Percentiles rank a stretch among this genome's conserved stretches.
Evolutionary conservation across 257 asterid species (phyloP).

Genomic region (Gentiana dahurica): DNA sequence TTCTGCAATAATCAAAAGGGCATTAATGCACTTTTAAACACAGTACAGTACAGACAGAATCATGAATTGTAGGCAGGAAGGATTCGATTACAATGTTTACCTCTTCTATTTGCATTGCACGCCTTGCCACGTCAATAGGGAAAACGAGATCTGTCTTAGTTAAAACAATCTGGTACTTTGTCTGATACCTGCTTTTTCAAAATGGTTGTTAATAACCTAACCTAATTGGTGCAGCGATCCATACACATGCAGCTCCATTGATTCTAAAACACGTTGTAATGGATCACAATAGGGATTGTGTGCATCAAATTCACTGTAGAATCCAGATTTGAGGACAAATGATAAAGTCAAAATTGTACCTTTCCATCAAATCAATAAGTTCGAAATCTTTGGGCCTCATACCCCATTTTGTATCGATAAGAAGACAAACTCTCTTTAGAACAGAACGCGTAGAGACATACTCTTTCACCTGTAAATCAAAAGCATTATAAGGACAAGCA

Average conservation of each 20-base stretch:
- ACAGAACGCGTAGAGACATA: conserved; percentile 72
- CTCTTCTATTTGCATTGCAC: conserved; percentile 99
- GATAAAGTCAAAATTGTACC: conserved; percentile 24
- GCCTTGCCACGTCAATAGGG: conserved; percentile 91
- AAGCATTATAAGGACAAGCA: conserved; percentile 4
- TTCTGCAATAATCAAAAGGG: conserved; percentile 38
- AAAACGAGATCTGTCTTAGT: conserved; percentile 85
- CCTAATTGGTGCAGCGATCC: not conserved
- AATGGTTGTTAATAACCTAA: not conserved
- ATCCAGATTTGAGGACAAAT: not conserved
- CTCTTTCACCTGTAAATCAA: conserved; percentile 77
- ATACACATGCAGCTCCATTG: not conserved
- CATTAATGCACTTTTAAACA: conserved; percentile 8
- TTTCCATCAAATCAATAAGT: conserved; percentile 88
- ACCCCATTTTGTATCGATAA: conserved; percentile 97
- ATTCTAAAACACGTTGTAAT: not conserved
- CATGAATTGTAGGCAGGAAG: not conserved
- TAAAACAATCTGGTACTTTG: conserved; percentile 83
- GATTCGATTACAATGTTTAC: conserved; percentile 19
- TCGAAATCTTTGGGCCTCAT: conserved; percentile 91
- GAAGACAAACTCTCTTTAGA: conserved; percentile 83
- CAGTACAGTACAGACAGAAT: not conserved
- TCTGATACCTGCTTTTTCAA: conserved; percentile 39
- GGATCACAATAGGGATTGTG: not conserved
- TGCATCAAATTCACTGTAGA: not conserved